Base-by-base conservation (phyloP, 495 filamentous ascomycete genomes). In the Penicillium antarcticum region DNA sequence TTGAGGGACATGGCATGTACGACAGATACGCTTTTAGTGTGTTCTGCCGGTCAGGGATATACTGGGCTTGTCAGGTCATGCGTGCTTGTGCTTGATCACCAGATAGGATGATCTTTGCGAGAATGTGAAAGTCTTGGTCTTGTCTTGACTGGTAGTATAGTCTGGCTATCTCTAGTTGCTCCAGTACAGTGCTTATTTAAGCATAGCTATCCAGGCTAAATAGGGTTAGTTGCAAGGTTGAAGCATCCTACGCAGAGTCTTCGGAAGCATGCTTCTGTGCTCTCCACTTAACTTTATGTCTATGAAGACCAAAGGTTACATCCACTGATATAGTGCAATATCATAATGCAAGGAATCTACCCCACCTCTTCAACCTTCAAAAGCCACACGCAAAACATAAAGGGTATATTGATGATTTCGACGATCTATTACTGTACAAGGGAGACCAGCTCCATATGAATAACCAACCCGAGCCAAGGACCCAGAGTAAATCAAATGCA, bases 11-110 rank as follows among this genome's bases (percentile, higher is more conserved):
- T 17, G 16, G 23, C 26, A n/a, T 24, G 40, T 44, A 17, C 21
- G 33, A 52, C 33, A 12, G 21, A 16, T 45, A 32, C 40, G 13
- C 36, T 24, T 49, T 33, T 32, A 19, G 33, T 31, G 23, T 18
- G 10, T 10, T 41, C 3, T 35, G 46, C 33, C 26, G 36, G 17
- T 29, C 38, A 29, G 29, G 39, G 51, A 45, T 53, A 47, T 14
- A 46, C 31, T 48, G 36, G 45, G 39, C 31, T 14, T 14, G n/a
- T 14, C 38, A 44, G 60, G 60, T 63, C 60, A 63, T 63, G 60
- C 60, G 60, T 53, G 35, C 24, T 39, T 13, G 32, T 29, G 29
- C 19, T 32, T 29, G 54, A 58, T 61, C 57, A 61, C 48, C 54
- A 37, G 60, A 48, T 55, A 41, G 52, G 49, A 35, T 41, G 55